Conservation (phyloP, 805 yeast genomes). For the Hanseniaspora jakobsenii region DNA sequence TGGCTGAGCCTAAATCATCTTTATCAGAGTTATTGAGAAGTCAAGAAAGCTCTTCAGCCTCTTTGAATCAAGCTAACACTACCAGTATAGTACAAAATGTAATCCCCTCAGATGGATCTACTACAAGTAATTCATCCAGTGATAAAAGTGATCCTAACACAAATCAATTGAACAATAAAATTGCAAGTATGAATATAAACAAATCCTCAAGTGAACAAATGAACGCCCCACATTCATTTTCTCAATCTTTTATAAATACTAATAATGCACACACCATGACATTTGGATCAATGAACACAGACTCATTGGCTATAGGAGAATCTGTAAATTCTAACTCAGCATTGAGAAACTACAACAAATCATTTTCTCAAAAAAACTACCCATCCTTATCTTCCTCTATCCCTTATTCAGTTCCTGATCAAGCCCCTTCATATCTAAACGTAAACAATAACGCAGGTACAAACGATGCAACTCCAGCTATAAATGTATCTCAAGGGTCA, state of each 20-base stretch:
- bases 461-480: not conserved
- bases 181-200: slow-evolving; percentile 17
- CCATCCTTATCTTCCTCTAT: slow-evolving; percentile 48
- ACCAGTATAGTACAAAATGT: not conserved
- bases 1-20: slow-evolving; percentile 10
- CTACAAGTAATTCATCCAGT: too few species aligned
- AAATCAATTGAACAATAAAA: not conserved
- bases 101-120: slow-evolving; percentile 9
- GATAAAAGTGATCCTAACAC: not conserved
- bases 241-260: slow-evolving; percentile 26
- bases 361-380: slow-evolving; percentile 20
- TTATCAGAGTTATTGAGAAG: slow-evolving; percentile 11
- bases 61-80: not conserved
- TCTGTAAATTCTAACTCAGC: too few species aligned
- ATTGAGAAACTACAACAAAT: slow-evolving; percentile 16
- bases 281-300: slow-evolving; percentile 19
- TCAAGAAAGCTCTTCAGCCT: slow-evolving; percentile 1
- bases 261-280: slow-evolving; percentile 31
- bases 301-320: too few species aligned
- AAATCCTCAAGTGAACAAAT: slow-evolving; percentile 4
- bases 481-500: not conserved
- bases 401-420: slow-evolving; percentile 53
- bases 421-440: slow-evolving; percentile 1
- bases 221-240: too few species aligned
- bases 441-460: not conserved